Evolutionary conservation across 2,329 filamentous ascomycete species (phyloP), one percentile per base, ranked within the genome.

Genomic region (Fusarium citri): DNA sequence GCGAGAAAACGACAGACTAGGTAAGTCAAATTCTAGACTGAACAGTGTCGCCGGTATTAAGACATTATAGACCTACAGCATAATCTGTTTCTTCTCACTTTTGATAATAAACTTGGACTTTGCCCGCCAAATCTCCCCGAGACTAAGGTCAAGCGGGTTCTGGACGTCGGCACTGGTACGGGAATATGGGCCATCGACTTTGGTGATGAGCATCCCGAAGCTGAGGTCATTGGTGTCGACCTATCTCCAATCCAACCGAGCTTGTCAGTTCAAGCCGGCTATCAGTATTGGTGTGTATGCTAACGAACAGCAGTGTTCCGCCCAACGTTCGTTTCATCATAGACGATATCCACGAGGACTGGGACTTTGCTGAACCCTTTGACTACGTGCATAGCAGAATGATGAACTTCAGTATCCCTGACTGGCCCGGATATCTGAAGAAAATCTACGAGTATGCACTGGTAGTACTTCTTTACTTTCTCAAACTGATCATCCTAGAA

Each of bases 111-210:
- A 18, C 59, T 62, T 26, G 59, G 59, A 1, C 55, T 62, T 3
- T 41, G 37, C 0, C 59, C 59, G 1, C 55, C 59, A 1, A 59
- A 58, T 1, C 41, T 23, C 6, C 30, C 20, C 1, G 30, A 50
- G 3, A 25, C 55, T 3, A 45, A 53, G 5, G 20, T 62, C 10
- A 50, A 53, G 2, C 55, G 11, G 2, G 59, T 51, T 1, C 5
- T 62, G 1, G 59, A 62, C 3, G n/a, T 62, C 3, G 59, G 59
- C 16, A 62, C 59, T 16, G 59, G 59, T 1, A 62, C 59, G 6
- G 59, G 59, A 4, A 62, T 62, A 15, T 62, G 59, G 59, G 59
- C 56, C 11, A 54, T 59, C 2, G 57, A 57, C 26, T 62, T 50
- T 23, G 41, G 22, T 16, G 59, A 62, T 15, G 59, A 62, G 11